These are phyloP conservation scores for Tylopilus cervinicoccineus DNA, from an alignment of 768 basidiomycete species.

Conservation along the genomic window DNA sequence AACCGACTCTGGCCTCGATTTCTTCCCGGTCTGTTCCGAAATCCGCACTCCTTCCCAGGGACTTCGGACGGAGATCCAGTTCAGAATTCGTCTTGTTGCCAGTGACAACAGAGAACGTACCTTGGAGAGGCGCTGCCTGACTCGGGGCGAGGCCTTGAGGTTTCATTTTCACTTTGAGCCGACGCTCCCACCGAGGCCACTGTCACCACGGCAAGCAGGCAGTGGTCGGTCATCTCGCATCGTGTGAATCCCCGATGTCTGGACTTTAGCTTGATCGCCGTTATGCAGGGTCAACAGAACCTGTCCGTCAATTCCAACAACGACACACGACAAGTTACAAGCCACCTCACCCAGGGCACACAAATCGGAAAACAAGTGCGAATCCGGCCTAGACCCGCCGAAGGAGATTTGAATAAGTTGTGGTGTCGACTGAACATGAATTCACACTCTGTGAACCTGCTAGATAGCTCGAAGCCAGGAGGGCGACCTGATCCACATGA, in stretches of 20 bases:
- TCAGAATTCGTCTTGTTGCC: conserved; percentile 23
- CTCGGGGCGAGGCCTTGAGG: neutral
- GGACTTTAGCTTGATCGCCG: conserved; percentile 24
- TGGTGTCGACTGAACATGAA: neutral
- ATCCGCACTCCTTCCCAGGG: neutral
- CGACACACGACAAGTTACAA: conserved; percentile 8
- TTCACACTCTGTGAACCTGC: conserved; percentile 1
- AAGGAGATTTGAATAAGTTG: neutral
- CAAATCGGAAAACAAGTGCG: conserved; percentile 4
- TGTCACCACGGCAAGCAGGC: conserved; percentile 15
- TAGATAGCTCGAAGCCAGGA: conserved; percentile 8
- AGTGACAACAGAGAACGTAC: conserved; percentile 22
- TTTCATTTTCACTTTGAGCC: conserved; percentile 6
- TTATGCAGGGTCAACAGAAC: conserved; percentile 6
- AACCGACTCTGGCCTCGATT: conserved; percentile 6
- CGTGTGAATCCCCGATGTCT: conserved; percentile 25
- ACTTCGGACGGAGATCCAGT: conserved; percentile 19
- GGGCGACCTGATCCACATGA: conserved; percentile 23
- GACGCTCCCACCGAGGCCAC: conserved; percentile 7
- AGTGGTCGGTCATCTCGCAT: conserved; percentile 3
- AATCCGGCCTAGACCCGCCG: conserved; percentile 4
- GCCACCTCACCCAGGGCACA: neutral
- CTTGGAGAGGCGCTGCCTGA: conserved; percentile 7
- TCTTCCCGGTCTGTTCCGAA: conserved; percentile 12
- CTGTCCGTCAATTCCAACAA: conserved; percentile 2